Conservation (phyloP, 345 rosid species). For the Turnera subulata region DNA sequence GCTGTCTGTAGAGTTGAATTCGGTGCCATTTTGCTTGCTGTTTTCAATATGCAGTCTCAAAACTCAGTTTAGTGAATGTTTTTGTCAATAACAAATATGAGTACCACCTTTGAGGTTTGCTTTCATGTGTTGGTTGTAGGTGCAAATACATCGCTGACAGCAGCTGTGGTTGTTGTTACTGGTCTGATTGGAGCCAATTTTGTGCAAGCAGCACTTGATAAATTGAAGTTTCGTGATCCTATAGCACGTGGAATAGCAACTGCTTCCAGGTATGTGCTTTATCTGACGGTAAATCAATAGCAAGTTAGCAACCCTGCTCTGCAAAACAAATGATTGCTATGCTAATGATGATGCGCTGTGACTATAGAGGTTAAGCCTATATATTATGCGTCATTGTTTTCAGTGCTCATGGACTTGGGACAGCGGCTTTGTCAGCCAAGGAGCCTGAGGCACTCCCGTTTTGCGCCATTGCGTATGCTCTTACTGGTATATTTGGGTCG, state of each 20-base stretch:
- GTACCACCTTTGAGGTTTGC: no score
- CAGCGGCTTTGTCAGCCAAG: conserved; percentile 92
- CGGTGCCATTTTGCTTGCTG: no score
- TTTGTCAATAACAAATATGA: no score
- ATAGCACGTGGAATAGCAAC: conserved; percentile 92
- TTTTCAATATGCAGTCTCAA: no score
- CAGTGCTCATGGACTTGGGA: conserved; percentile 99
- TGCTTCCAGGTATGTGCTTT: conserved; percentile 65
- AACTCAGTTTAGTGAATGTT: no score
- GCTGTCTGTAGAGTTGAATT: no score
- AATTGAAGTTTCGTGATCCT: conserved; percentile 63
- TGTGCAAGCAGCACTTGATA: conserved; percentile 77
- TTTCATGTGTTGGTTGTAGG: conserved; percentile 54
- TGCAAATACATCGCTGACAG: conserved; percentile 84
- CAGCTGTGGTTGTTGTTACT: conserved; percentile 91
- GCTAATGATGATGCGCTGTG: no score
- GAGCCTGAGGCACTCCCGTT: conserved; percentile 98
- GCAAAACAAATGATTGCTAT: no score
- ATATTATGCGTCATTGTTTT: no score
- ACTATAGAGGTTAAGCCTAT: no score
- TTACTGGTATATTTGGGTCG: conserved; percentile 88
- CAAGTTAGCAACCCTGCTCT: no score
- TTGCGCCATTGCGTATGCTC: conserved; percentile 92
- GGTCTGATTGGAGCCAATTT: conserved; percentile 93
- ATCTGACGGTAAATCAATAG: no score